Evolutionary conservation across 2,329 filamentous ascomycete genomes (phyloP).

Genomic region (Penicillium expansum): DNA sequence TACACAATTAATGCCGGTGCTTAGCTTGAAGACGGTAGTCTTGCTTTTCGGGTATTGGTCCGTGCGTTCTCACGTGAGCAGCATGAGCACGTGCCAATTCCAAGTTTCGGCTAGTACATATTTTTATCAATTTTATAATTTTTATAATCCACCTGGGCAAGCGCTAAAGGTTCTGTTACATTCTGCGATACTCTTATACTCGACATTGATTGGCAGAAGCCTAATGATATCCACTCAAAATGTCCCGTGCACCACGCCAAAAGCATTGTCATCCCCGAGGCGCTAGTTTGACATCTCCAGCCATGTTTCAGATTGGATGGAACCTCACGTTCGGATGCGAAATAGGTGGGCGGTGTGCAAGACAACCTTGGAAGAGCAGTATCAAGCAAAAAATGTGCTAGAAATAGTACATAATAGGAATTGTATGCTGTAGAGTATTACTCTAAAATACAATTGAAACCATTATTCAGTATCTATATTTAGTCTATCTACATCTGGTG

Average conservation of each 20-base stretch:
- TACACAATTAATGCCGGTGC: neutral
- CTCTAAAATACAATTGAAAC: neutral
- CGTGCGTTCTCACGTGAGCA: neutral
- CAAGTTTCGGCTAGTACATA: neutral
- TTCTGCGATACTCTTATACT: neutral
- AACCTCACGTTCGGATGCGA: neutral
- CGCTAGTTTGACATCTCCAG: slow-evolving; percentile 20
- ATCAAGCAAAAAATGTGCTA: neutral
- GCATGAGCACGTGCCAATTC: neutral
- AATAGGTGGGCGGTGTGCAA: neutral
- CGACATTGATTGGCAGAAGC: neutral
- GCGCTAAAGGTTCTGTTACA: neutral
- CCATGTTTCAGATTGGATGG: slow-evolving; percentile 24
- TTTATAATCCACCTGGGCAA: neutral
- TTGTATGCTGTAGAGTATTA: neutral
- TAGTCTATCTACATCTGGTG: neutral
- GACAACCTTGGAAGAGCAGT: neutral
- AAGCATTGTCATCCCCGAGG: slow-evolving; percentile 13
- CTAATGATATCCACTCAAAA: neutral
- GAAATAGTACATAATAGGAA: neutral
- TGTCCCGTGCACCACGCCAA: neutral
- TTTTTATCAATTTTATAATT: neutral
- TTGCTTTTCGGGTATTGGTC: neutral
- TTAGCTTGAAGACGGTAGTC: too few species aligned
- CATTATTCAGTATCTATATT: too few species aligned